phyloP scores from a whole-genome alignment of 1,284 basidiomycete species.

The Vanrija humicola region DNA sequence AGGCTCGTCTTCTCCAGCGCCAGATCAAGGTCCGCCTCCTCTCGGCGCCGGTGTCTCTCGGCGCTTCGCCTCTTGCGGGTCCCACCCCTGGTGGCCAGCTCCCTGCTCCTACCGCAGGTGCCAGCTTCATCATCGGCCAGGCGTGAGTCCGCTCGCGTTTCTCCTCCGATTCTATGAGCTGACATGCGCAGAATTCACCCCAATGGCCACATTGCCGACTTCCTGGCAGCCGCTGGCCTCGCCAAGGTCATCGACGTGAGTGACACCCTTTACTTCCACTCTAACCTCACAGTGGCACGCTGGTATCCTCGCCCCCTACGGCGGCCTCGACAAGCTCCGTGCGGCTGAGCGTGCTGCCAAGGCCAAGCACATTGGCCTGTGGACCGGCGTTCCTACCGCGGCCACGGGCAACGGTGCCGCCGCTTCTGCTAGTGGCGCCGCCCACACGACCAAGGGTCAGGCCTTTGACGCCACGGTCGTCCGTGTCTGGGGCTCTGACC shows the following conservation, averaged over 20 bases:
- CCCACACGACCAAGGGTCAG: conserved; percentile 50
- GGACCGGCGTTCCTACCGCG: conserved; percentile 58
- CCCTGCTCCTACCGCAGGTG: conserved; percentile 53
- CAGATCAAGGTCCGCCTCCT: conserved; percentile 80
- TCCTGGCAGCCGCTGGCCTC: conserved; percentile 76
- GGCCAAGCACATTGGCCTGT: conserved; percentile 73
- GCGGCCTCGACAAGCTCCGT: conserved; percentile 79
- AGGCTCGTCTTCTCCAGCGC: conserved; percentile 86
- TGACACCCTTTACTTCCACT: background rate
- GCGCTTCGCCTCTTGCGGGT: conserved; percentile 71
- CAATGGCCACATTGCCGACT: conserved; percentile 89
- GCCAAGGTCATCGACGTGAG: conserved; percentile 78
- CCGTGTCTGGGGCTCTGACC: conserved; percentile 89
- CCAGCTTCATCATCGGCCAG: conserved; percentile 83
- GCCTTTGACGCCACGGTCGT: conserved; percentile 78
- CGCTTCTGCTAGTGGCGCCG: conserved; percentile 16
- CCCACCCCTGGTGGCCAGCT: conserved; percentile 53
- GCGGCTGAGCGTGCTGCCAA: conserved; percentile 80
- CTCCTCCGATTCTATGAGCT: conserved; percentile 30
- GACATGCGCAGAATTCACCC: conserved; percentile 63
- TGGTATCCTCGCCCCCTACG: conserved; percentile 76
- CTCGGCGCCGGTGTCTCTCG: conserved; percentile 72
- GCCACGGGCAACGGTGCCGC: conserved; percentile 52
- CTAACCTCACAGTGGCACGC: conserved; percentile 70
- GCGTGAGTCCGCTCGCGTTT: conserved; percentile 50